A percentile compares a stretch with the other conserved stretches of the same genome.
Evolutionary conservation across 768 basidiomycete genomes (phyloP).

Genomic region (Boletales sp.): DNA sequence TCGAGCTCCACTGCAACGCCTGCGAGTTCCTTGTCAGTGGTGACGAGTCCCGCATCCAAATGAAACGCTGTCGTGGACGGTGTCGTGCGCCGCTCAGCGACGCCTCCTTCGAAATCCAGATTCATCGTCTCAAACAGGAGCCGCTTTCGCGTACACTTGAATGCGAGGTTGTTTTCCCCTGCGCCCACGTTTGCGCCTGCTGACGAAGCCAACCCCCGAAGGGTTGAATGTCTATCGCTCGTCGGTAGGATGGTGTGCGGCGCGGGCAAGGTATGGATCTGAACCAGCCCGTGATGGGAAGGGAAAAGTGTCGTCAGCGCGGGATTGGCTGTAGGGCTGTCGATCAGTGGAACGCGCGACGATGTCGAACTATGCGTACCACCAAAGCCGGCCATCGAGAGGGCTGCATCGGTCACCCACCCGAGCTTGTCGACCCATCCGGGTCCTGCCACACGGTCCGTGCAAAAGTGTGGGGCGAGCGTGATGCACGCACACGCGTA

Average conservation of each 20-base stretch:
- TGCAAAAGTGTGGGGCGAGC: slow-evolving; percentile 48
- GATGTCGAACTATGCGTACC: slow-evolving; percentile 44
- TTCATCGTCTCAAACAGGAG: slow-evolving; percentile 91
- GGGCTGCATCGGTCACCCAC: slow-evolving; percentile 73
- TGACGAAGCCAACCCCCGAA: slow-evolving; percentile 37
- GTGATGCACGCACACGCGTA: slow-evolving; percentile 65
- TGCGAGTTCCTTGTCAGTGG: background rate
- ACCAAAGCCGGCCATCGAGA: slow-evolving; percentile 75
- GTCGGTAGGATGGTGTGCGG: slow-evolving; percentile 71
- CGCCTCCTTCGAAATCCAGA: slow-evolving; percentile 42
- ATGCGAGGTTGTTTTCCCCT: slow-evolving; percentile 96
- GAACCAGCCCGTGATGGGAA: slow-evolving; percentile 83
- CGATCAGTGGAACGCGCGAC: slow-evolving; percentile 2
- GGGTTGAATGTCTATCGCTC: slow-evolving; percentile 72
- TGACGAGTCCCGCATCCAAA: slow-evolving; percentile 13
- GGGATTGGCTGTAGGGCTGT: slow-evolving; percentile 58
- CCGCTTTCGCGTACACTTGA: slow-evolving; percentile 86
- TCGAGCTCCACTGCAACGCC: slow-evolving; percentile 47
- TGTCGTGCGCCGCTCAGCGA: slow-evolving; percentile 50
- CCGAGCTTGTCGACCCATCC: slow-evolving; percentile 57
- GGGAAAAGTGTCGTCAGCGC: slow-evolving; percentile 64
- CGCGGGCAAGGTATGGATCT: slow-evolving; percentile 72
- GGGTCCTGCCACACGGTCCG: slow-evolving; percentile 53
- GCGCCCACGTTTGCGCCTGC: slow-evolving; percentile 52
- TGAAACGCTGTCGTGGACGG: slow-evolving; percentile 34